A percentile compares a stretch with the other conserved stretches of the same genome.
Evolutionary conservation across 345 rosid genomes (phyloP).

Genomic region (Eucalyptus brandiana): DNA sequence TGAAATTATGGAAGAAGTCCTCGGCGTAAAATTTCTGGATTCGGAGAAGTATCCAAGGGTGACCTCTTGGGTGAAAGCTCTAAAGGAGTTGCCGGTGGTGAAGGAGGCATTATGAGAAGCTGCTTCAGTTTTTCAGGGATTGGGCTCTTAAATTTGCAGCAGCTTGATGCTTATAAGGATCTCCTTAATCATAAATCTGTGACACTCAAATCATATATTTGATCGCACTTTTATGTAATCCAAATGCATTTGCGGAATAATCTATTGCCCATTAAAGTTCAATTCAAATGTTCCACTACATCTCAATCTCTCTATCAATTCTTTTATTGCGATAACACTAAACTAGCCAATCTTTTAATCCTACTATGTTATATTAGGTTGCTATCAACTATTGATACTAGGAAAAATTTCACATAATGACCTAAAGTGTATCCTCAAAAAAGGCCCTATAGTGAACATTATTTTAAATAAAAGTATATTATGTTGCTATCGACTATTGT

Average conservation of each 20-base stretch:
- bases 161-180: neutral
- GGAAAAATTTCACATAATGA: too few species aligned
- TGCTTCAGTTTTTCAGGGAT: slow-evolving; percentile 2
- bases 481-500: neutral
- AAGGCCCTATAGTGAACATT: too few species aligned
- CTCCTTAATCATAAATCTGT: neutral
- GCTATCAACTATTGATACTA: neutral
- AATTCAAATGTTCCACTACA: neutral
- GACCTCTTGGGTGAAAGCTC: slow-evolving; percentile 17
- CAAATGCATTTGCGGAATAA: neutral
- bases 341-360: neutral
- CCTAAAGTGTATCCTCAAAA: too few species aligned
- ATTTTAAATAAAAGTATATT: neutral
- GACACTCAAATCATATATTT: neutral
- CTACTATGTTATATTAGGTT: neutral
- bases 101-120: slow-evolving; percentile 9
- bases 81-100: slow-evolving; percentile 6
- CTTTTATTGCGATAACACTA: neutral
- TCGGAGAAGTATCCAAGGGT: slow-evolving; percentile 16
- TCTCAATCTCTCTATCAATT: neutral
- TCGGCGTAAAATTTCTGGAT: slow-evolving; percentile 10
- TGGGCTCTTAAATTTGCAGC: neutral
- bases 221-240: neutral
- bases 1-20: slow-evolving; percentile 18
- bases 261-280: neutral